Evolutionary conservation across 2,329 filamentous ascomycete species (phyloP), one percentile per base, ranked within the genome.

Genomic region (Metarhizium sp.): DNA sequence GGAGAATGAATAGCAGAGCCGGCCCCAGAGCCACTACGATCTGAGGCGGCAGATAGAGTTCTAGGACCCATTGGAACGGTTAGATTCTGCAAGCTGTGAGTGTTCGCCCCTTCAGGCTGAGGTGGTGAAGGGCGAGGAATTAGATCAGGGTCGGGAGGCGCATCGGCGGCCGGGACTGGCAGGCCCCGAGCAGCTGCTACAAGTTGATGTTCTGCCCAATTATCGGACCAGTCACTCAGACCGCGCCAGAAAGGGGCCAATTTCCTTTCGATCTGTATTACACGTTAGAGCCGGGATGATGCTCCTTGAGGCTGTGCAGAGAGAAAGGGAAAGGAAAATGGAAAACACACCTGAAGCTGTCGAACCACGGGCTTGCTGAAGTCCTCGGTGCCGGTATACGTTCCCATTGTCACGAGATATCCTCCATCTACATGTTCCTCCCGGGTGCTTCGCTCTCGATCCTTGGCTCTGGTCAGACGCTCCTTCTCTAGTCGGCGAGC

Each of bases 181-280:
- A 95, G 79, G 20, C 90, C 92, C 65, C 90, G 84, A 51, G 87
- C 94, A 29, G 90, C 91, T 56, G 92, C 91, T 63, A 96, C 84
- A n/a, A 99, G 82, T 71, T 99, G 94, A 70, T 94, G 86, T 66
- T 99, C 94, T 13, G 90, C 88, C 94, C 94, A 99, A 53, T 83
- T 88, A 25, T 89, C 82, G 16, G 86, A 87, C 70, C 94, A 90
- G 69, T 97, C 92, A 60, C 96, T 87, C 4, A 99, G 76, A 5
- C 94, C 94, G 66, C 87, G 86, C 91, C 92, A 99, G 70, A 99
- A 99, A 0, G 94, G 94, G 46, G 94, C 94, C 59, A 99, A 73
- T 59, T 88, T 86, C 62, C 94, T 82, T 72, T 99, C 94, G 68
- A 99, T 91, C 92, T 97, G 59, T 25, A 48, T 58, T 3, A 38